phyloP scores from a whole-genome alignment of 2,329 filamentous ascomycete genomes.

The Fusarium austroafricanum region DNA sequence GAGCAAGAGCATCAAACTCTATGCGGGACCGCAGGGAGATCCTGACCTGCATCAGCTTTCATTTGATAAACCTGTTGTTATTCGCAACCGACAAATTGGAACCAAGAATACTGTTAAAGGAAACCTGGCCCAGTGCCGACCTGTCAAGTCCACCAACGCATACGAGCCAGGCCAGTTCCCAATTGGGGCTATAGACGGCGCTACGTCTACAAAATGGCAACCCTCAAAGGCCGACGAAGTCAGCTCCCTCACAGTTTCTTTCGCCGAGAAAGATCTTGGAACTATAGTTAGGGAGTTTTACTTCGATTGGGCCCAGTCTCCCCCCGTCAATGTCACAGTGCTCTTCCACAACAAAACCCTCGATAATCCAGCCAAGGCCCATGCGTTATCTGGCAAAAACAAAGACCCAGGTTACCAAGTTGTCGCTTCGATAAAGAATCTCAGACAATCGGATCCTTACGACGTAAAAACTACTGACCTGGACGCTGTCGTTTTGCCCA shows the following conservation, averaged over 20 bases:
- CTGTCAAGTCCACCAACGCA: accelerated
- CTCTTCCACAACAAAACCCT: background rate
- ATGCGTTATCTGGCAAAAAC: accelerated
- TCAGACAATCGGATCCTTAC: background rate
- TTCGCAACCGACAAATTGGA: background rate
- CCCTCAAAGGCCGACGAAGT: background rate
- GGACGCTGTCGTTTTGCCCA: background rate
- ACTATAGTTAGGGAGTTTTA: background rate
- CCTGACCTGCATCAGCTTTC: background rate
- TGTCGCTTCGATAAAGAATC: background rate
- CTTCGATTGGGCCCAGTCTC: background rate
- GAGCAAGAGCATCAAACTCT: background rate
- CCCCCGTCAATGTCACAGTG: background rate
- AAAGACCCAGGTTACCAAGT: background rate
- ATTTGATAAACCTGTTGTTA: background rate
- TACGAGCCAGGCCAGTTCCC: slow-evolving; percentile 3
- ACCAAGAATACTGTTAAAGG: background rate
- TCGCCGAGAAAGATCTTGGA: background rate
- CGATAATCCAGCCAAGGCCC: background rate
- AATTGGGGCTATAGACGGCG: background rate
- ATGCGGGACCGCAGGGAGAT: background rate
- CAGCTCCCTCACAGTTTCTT: background rate
- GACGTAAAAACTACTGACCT: background rate
- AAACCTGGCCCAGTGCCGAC: slow-evolving; percentile 1
- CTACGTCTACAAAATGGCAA: slow-evolving; percentile 6